Conservation (phyloP, 176 grass and related monocot species). For the Stipa capillata region DNA sequence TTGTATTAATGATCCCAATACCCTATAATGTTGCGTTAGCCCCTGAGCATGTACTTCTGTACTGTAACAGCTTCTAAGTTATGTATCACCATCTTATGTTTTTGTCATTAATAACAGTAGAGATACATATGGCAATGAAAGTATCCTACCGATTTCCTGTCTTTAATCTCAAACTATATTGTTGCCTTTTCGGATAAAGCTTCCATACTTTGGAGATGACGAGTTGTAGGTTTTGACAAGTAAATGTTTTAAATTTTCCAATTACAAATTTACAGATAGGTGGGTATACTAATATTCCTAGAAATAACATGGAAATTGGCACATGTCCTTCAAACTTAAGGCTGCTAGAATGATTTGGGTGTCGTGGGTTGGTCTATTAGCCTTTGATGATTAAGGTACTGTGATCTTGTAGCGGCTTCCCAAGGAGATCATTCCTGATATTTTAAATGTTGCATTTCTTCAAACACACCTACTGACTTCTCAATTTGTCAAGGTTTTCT, state of each 20-base stretch:
- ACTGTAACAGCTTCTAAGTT: conserved; percentile 25
- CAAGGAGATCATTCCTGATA: not conserved
- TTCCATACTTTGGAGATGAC: not conserved
- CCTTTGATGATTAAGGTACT: not conserved
- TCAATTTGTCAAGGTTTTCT: not conserved
- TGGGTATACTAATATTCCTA: not conserved
- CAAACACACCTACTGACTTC: not conserved
- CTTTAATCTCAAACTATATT: not conserved
- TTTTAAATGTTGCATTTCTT: not conserved
- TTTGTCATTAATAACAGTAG: conserved; percentile 21
- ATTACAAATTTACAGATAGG: not conserved
- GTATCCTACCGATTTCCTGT: not conserved
- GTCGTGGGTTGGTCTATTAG: not conserved
- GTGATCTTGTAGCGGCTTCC: not conserved
- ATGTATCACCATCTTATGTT: conserved; percentile 17
- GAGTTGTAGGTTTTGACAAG: not conserved
- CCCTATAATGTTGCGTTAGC: not conserved
- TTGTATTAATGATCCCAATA: conserved; percentile 11
- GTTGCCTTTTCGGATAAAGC: not conserved
- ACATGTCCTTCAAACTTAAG: not conserved
- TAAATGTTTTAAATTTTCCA: not conserved
- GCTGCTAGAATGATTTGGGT: not conserved
- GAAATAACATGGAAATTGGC: not conserved
- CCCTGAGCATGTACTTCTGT: conserved; percentile 16
- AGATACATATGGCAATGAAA: not conserved